Conservation (phyloP, 2,329 filamentous ascomycete genomes). For the Cordyceps javanica region DNA sequence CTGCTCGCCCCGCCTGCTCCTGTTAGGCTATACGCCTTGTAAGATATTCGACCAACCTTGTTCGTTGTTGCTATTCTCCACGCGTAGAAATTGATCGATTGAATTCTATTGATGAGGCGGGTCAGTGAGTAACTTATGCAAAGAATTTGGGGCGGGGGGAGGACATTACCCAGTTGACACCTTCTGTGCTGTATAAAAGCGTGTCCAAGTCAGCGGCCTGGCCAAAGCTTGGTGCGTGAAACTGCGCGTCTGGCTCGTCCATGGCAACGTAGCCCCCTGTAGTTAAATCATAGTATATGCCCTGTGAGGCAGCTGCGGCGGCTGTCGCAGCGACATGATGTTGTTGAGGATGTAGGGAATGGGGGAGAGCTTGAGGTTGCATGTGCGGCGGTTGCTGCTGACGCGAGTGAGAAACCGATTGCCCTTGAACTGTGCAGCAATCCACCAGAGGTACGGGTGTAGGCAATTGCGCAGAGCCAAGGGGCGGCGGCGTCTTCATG, state of each 20-base stretch:
- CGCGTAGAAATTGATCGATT: slow-evolving; percentile 24
- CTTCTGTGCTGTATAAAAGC: slow-evolving; percentile 27
- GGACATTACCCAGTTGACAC: slow-evolving; percentile 34
- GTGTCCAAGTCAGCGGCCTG: slow-evolving; percentile 31
- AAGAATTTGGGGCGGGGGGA: not conserved
- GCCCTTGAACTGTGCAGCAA: not conserved
- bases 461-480: not conserved
- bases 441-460: not conserved
- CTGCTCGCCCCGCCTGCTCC: not conserved
- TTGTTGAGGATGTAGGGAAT: not conserved
- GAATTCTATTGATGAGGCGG: too few species aligned
- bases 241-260: slow-evolving; percentile 3
- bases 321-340: not conserved
- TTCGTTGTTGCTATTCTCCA: slow-evolving; percentile 1
- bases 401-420: not conserved
- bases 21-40: not conserved
- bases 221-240: slow-evolving; percentile 22
- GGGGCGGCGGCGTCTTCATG: not conserved
- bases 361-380: not conserved
- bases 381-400: not conserved
- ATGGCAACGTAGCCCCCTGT: slow-evolving; percentile 17
- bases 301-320: slow-evolving; percentile 16
- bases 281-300: not conserved
- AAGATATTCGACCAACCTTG: not conserved
- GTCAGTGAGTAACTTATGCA: too few species aligned